Percentiles rank a stretch among this genome's conserved stretches.
These are phyloP conservation scores for Baeospora myosura DNA, from an alignment of 1,284 basidiomycete species.

Conservation along the genomic window DNA sequence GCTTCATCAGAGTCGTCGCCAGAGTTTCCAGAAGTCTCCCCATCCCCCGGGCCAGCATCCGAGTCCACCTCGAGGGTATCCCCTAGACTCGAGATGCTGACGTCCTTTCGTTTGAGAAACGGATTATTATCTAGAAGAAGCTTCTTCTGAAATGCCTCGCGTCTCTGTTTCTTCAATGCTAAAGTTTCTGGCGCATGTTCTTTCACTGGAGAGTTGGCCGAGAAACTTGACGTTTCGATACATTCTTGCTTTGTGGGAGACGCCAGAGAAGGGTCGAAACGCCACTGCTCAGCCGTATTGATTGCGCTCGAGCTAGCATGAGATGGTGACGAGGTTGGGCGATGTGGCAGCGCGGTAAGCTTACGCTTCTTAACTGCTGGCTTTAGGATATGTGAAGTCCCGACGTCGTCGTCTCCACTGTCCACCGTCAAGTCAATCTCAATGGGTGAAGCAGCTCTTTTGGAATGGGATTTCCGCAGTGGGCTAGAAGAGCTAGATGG, in stretches of 20 bases:
- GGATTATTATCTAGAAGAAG: constrained; percentile 41
- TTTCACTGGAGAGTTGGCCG: constrained; percentile 19
- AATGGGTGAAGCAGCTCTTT: too few species aligned
- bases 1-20: constrained; percentile 36
- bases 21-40: constrained; percentile 22
- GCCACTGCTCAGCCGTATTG: constrained; percentile 27
- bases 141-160: constrained; percentile 48
- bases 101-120: constrained; percentile 15
- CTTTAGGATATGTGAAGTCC: not conserved
- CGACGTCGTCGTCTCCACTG: not conserved
- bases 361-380: not conserved
- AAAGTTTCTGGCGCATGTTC: constrained; percentile 15
- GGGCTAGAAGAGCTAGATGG: too few species aligned
- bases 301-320: too few species aligned
- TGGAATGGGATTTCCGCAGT: too few species aligned
- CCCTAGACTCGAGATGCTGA: not conserved
- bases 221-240: too few species aligned
- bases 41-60: constrained; percentile 16
- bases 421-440: too few species aligned
- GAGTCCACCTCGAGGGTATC: constrained; percentile 1
- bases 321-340: too few species aligned
- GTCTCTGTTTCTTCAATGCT: constrained; percentile 25
- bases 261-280: constrained; percentile 27
- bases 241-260: too few species aligned
- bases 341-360: too few species aligned